Conservation (phyloP, 2,329 filamentous ascomycete genomes). For the Hypoxylon sp. region DNA sequence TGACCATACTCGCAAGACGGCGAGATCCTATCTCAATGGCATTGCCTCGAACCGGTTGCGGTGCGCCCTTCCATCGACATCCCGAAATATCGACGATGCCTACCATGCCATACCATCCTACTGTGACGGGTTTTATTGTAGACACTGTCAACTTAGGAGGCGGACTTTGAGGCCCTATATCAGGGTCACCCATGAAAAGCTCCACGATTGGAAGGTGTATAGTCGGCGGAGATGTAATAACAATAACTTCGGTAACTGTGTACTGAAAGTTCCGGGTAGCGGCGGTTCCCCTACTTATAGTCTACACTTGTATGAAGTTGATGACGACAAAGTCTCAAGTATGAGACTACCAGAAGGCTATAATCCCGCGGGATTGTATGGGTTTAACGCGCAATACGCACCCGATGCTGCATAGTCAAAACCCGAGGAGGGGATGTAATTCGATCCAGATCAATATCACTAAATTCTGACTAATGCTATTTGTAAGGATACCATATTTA, state of each 20-base stretch:
- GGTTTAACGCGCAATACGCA: slow-evolving; percentile 13
- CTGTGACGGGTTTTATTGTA: slow-evolving; percentile 5
- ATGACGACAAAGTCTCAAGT: slow-evolving; percentile 23
- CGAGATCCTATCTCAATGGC: slow-evolving; percentile 8
- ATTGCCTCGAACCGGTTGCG: slow-evolving; percentile 15
- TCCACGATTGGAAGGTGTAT: slow-evolving; percentile 1
- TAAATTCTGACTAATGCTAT: slow-evolving; percentile 39
- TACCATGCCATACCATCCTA: slow-evolving; percentile 4
- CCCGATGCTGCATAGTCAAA: slow-evolving; percentile 36
- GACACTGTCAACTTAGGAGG: slow-evolving; percentile 15
- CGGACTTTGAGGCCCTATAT: slow-evolving; percentile 16
- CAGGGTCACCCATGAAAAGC: slow-evolving; percentile 1
- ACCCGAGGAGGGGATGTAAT: slow-evolving; percentile 36
- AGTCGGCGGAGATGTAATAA: slow-evolving; percentile 31
- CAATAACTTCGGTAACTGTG: slow-evolving; percentile 28
- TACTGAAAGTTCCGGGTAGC: slow-evolving; percentile 25
- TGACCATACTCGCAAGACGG: slow-evolving; percentile 3
- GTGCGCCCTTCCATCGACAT: slow-evolving; percentile 1
- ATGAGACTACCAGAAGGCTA: slow-evolving; percentile 26
- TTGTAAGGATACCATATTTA: slow-evolving; percentile 29
- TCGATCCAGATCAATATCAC: slow-evolving; percentile 25
- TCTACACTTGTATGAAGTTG: slow-evolving; percentile 19
- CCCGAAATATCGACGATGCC: slow-evolving; percentile 28
- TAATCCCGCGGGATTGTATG: slow-evolving; percentile 40
- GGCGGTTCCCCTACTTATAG: slow-evolving; percentile 14